Evolutionary conservation across 192 early-diverging fungal genomes (phyloP), one percentile per base, ranked within the genome.

Genomic region (Linderina pennispora): DNA sequence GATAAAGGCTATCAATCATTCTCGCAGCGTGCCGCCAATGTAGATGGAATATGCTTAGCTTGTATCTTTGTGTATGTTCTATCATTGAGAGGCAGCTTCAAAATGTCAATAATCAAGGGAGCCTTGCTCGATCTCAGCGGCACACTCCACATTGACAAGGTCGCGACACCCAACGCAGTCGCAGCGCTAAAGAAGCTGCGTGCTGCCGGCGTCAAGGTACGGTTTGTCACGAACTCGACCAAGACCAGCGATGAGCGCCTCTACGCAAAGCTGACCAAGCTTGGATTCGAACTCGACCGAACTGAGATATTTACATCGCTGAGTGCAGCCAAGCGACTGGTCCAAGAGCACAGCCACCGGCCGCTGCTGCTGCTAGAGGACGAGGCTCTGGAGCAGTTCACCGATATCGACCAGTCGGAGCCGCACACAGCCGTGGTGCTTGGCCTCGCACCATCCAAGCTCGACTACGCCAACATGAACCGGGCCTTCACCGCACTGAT

Each of bases 171-270:
- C 2, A 75, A 76, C 14, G 84, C 90, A 6, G 62, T 83, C 3
- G 61, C 62, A 8, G 87, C 87, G 3, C 69, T 92, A 10, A 52
- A 62, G 10, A 67, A 63, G 40, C 80, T 92, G 23, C 81, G 83
- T 11, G 22, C 46, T 8, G 59, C 65, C 10, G 77, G 80, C 0
- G 68, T 87, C 43, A 62, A 52, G 16, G 52, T 76, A n/a, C 56
- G 72, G 2, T 92, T 92, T 60, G 83, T 87, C n/a, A 89, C 88
- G 36, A 95, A 95, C 63, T 92, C 90, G 1, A 92, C 92, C 14
- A 89, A 89, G 43, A 77, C 85, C 43, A 84, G 81, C 23, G 62
- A 69, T 24, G 53, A 57, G 21, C 39, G 39, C 13, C 61, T 93
- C 1, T 61, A 80, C n/a, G 40, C 45, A n/a, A 78, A 80, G 37